These are phyloP conservation scores for Canavalia gladiata DNA, from an alignment of 306 rosid species.

Conservation along the genomic window DNA sequence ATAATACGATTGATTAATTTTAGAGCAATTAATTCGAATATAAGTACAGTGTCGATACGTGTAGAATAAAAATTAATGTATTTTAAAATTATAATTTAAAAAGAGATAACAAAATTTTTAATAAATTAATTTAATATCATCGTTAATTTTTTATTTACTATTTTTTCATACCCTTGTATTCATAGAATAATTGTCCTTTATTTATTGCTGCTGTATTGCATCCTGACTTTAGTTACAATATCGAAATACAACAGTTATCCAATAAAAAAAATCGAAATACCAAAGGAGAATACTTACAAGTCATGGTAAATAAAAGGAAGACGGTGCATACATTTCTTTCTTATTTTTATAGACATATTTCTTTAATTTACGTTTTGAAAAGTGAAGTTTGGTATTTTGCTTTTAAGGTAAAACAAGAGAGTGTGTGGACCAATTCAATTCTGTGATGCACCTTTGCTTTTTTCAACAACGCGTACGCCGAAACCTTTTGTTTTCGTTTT, in stretches of 20 bases:
- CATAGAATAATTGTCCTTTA: neutral
- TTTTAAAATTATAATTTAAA: neutral
- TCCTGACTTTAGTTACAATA: neutral
- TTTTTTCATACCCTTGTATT: neutral
- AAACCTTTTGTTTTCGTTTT: neutral
- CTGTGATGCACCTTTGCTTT: neutral
- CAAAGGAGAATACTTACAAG: neutral
- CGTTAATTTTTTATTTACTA: neutral
- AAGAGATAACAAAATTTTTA: neutral
- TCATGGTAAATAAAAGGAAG: constrained; percentile 12
- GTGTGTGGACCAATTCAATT: constrained; percentile 40
- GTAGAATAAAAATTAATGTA: no score
- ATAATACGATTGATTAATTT: neutral
- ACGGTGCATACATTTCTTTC: neutral
- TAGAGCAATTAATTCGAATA: neutral
- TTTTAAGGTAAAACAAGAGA: constrained; percentile 46
- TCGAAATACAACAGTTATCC: neutral
- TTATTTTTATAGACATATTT: no score
- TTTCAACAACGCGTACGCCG: neutral
- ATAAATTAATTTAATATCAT: neutral
- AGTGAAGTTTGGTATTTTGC: constrained; percentile 44
- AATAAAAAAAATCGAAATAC: no score
- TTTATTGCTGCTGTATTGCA: neutral
- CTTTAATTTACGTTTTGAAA: constrained; percentile 2
- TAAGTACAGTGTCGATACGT: neutral